Base-by-base conservation (phyloP, 306 rosid species). In the Castanea mollissima region DNA sequence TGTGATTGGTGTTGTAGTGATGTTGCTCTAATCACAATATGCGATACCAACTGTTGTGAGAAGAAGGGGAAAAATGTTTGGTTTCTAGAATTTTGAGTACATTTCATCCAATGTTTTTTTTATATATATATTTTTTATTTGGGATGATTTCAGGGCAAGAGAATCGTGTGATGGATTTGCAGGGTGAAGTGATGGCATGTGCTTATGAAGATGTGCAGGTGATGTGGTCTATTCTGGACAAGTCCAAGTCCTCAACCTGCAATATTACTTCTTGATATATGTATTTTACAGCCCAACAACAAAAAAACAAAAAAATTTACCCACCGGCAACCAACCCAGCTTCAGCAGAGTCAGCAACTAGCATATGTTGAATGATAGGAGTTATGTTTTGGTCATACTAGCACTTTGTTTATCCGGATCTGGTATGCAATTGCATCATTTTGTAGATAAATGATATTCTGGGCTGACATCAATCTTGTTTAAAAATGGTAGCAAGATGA, bases 161-260 rank as follows among this genome's bases (percentile, higher is more conserved):
- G 84, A 91, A 77, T 31, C 69, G 88, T 69, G 86, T 81, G 13
- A 86, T 75, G 88, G 93, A 90, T 87, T 94, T 92, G 18, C 98
- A 92, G 0, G 97, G 97, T 8, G 98, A 94, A 83, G 98, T 94
- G 60, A 91, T 94, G 98, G 97, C 98, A 6, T 94, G 98, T 41
- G 92, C 88, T 1, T 94, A 94, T 58, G 97, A 94, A 86, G 98
- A 94, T 81, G 97, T 94, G 74, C 97, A 92, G 73, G 98, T 94
- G 1, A 94, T 94, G 98, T 94, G 98, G 98, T 92, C 97, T 3
- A 94, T 94, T 19, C 88, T 94, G 49, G 98, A 94, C 81, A 94
- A 91, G 93, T 83, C 98, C 73, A 94, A 94, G 65, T 76, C 94
- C 73, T 75, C 78, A 19, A 9, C 81, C 69, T 89, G 89, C 85